Conservation (phyloP, 371 early-diverging fungal genomes). For the Circinella umbellata region DNA sequence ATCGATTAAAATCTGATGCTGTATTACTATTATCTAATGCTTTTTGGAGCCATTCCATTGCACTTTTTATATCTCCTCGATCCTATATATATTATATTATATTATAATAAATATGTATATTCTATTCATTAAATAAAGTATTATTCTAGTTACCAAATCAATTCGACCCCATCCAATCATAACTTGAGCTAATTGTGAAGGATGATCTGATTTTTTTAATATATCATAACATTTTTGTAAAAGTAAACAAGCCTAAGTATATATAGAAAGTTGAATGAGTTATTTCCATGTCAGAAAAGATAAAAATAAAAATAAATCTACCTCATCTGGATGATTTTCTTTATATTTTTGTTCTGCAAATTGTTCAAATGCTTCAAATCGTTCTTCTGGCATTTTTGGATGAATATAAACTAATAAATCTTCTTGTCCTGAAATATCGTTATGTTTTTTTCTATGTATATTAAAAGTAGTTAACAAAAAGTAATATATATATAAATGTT, state of each 20-base stretch:
- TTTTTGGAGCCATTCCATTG: slow-evolving; percentile 22
- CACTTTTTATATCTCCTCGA: slow-evolving; percentile 14
- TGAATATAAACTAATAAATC: neutral
- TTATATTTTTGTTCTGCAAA: slow-evolving; percentile 9
- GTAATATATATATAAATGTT: neutral
- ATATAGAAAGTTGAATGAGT: neutral
- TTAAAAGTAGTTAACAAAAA: neutral
- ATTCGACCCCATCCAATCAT: slow-evolving; percentile 4
- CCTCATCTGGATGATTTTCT: slow-evolving; percentile 5
- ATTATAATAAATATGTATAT: too few relatives aligned
- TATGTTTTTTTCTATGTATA: slow-evolving; percentile 1
- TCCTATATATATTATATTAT: slow-evolving; percentile 15
- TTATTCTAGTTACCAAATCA: neutral
- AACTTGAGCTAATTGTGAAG: neutral
- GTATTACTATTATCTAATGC: slow-evolving; percentile 17
- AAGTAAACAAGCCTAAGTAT: slow-evolving; percentile 1
- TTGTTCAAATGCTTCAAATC: neutral
- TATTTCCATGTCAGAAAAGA: neutral
- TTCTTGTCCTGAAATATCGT: slow-evolving; percentile 1
- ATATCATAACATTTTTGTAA: neutral
- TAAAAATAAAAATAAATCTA: neutral
- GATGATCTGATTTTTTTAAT: neutral
- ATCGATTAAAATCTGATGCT: slow-evolving; percentile 22
- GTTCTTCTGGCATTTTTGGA: slow-evolving; percentile 3
- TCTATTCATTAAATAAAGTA: neutral